Evolutionary conservation across 176 grass and related monocot genomes (phyloP), one percentile per base, ranked within the genome.

Genomic region (Rhynchospora breviuscula): DNA sequence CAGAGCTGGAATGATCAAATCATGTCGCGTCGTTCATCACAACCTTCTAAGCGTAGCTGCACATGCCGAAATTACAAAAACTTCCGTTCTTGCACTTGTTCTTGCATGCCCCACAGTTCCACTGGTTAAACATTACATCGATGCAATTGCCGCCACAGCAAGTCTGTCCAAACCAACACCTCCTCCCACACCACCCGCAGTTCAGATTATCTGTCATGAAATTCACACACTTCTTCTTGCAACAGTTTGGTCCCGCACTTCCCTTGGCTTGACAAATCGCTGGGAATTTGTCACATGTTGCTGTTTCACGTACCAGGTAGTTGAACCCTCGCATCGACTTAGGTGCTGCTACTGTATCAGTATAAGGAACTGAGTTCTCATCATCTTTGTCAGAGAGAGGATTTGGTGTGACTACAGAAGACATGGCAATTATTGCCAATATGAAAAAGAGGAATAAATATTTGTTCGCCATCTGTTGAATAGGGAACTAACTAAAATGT

Each of bases 71-170:
- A 5, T 23, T 81, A 73, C 85, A 87, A 69, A 56, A 87, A 51
- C 64, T 82, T n/a, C 85, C 85, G 2, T 82, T 74, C 66, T 87
- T 87, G 85, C 85, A 87, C 54, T 66, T 77, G 57, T 77, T 87
- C 79, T 82, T 87, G 85, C 85, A 87, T 35, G 59, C 79, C 0
- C 85, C 85, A 15, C 85, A 87, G 57, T 87, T 87, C 18, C 11
- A 70, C 17, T 54, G 18, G 25, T 86, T 75, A 59, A 80, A 80
- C 84, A 86, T 35, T 15, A 83, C 35, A 14, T 57, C 29, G 8
- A 82, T 67, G 7, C 85, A 87, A 13, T 54, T 73, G 79, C 85
- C 79, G 7, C 7, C 14, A 49, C 85, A 87, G n/a, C 85, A 87
- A 7, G 51, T 66, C 67, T 77, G 47, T 22, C 85, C 85, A 14